A percentile compares a stretch with the other conserved stretches of the same genome.
phyloP scores from a whole-genome alignment of 345 rosid genomes.

The Brassica juncea region DNA sequence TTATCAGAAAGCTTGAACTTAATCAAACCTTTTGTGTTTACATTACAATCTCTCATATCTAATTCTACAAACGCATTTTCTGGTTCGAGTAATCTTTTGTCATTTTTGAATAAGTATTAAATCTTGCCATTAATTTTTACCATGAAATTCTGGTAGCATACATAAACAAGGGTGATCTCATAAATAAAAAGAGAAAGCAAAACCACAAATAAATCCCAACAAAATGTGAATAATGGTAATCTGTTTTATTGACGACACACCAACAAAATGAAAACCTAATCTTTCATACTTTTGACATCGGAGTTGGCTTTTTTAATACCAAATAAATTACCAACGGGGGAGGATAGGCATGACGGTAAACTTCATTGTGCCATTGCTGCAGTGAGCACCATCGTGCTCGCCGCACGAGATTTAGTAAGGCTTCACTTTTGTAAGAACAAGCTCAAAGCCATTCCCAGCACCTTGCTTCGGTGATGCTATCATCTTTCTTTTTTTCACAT shows the following conservation, averaged over 20 bases:
- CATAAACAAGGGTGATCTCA: conserved; percentile 1
- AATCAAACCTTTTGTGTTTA: neutral
- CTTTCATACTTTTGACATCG: neutral
- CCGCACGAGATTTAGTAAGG: conserved; percentile 78
- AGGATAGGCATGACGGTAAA: conserved; percentile 54
- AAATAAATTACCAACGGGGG: conserved; percentile 28
- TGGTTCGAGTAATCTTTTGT: neutral
- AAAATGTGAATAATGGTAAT: conserved; percentile 29
- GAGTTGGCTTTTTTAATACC: neutral
- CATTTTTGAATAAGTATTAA: neutral
- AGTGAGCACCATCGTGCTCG: conserved; percentile 58
- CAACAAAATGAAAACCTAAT: conserved; percentile 8
- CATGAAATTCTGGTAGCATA: neutral
- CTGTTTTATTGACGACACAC: conserved; percentile 31
- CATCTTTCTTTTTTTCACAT: conserved; percentile 52
- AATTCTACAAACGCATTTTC: neutral
- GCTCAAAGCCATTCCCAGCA: conserved; percentile 61
- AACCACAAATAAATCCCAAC: conserved; percentile 16
- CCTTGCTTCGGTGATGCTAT: conserved; percentile 60
- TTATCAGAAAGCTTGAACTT: neutral
- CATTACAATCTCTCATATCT: neutral
- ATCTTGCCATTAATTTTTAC: neutral
- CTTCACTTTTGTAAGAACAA: conserved; percentile 44
- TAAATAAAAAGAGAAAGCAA: neutral
- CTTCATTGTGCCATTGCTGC: conserved; percentile 69